phyloP scores from a whole-genome alignment of 2,329 filamentous ascomycete genomes.

The Leptosphaerulina australis region DNA sequence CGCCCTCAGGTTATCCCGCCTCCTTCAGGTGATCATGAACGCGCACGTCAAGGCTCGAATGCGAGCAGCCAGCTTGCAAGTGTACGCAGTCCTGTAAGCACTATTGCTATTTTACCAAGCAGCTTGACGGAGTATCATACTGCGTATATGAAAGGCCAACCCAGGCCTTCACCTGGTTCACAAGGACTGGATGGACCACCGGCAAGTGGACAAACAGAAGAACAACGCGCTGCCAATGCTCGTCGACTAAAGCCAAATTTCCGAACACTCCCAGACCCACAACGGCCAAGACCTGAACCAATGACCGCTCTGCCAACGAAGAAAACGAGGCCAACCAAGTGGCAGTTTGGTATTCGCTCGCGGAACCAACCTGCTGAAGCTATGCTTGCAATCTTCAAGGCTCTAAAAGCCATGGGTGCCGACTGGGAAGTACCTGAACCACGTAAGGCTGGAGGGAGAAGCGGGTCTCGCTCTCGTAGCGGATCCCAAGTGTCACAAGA shows the following conservation, averaged over 20 bases:
- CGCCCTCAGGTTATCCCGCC: constrained; percentile 42
- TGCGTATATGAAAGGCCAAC: constrained; percentile 79
- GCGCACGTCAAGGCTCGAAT: constrained; percentile 53
- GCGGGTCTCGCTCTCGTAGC: constrained; percentile 41
- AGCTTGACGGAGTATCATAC: constrained; percentile 90
- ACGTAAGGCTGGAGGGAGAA: constrained; percentile 51
- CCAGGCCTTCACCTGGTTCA: constrained; percentile 37
- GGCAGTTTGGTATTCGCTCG: constrained; percentile 97
- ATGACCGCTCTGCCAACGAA: constrained; percentile 65
- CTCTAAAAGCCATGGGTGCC: constrained; percentile 83
- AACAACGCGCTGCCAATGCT: constrained; percentile 79
- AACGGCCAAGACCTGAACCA: constrained; percentile 58
- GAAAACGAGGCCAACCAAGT: constrained; percentile 81
- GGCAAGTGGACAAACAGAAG: constrained; percentile 51
- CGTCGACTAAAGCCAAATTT: constrained; percentile 86
- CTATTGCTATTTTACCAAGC: constrained; percentile 88
- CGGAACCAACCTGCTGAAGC: constrained; percentile 94
- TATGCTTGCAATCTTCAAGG: constrained; percentile 92
- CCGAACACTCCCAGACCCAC: constrained; percentile 67
- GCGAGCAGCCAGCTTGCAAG: constrained; percentile 47
- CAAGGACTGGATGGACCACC: constrained; percentile 47
- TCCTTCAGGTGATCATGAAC: constrained; percentile 43
- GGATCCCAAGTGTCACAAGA: constrained; percentile 34
- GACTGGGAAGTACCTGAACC: constrained; percentile 72
- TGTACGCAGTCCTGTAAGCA: constrained; percentile 64